A percentile compares a stretch with the other conserved stretches of the same genome.
These are phyloP conservation scores for Pleurotus ostreatus DNA, from an alignment of 768 basidiomycete genomes.

Conservation along the genomic window DNA sequence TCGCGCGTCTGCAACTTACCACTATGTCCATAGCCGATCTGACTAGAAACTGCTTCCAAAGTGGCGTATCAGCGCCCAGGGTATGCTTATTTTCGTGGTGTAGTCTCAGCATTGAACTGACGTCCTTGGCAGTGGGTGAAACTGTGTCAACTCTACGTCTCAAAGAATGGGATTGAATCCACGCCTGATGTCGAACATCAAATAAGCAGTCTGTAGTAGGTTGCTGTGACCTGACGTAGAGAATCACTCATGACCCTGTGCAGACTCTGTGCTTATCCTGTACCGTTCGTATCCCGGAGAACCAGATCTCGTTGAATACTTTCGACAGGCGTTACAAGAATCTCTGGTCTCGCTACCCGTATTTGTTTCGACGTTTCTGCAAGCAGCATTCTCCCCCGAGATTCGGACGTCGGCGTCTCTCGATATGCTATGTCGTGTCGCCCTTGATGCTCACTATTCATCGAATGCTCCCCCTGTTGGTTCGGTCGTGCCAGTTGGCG, in stretches of 20 bases:
- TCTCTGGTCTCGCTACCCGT: constrained; percentile 52
- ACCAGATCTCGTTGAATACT: constrained; percentile 60
- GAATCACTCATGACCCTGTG: constrained; percentile 23
- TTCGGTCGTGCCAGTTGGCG: constrained; percentile 48
- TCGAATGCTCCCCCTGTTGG: constrained; percentile 49
- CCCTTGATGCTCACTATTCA: constrained; percentile 60
- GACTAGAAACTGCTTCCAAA: constrained; percentile 71
- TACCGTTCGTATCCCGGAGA: constrained; percentile 71
- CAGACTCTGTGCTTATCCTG: constrained; percentile 68
- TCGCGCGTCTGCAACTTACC: constrained; percentile 26
- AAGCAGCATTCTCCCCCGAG: constrained; percentile 60
- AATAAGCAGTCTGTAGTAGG: constrained; percentile 8
- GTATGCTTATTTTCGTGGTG: constrained; percentile 30
- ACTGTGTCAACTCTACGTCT: constrained; percentile 58
- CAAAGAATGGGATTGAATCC: constrained; percentile 33
- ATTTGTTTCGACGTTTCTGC: constrained; percentile 65
- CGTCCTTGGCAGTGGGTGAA: constrained; percentile 52
- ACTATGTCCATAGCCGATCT: constrained; percentile 70
- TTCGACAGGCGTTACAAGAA: constrained; percentile 54
- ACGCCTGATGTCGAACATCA: constrained; percentile 4
- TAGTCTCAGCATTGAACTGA: not conserved
- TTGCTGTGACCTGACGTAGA: not conserved
- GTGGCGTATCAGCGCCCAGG: constrained; percentile 60
- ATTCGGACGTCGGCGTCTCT: constrained; percentile 64
- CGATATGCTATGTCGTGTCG: constrained; percentile 64